phyloP scores from a whole-genome alignment of 352 stramenopile genomes.

The Pythium insidiosum region DNA sequence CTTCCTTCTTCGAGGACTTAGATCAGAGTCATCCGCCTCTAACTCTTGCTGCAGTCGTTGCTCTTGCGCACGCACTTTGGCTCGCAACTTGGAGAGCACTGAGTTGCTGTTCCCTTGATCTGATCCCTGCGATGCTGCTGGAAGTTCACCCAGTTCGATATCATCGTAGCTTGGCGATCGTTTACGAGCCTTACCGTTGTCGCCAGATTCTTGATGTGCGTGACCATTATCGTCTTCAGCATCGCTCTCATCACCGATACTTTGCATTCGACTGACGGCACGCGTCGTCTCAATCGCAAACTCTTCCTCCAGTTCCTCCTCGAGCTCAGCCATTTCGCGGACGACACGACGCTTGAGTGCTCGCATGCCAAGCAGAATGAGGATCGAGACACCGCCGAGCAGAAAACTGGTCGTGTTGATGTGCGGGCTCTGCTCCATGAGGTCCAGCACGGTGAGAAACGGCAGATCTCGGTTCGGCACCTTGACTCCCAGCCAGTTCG shows the following conservation, averaged over 20 bases:
- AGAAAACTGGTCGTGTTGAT: conserved; percentile 67
- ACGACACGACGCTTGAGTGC: conserved; percentile 37
- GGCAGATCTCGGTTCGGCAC: conserved; percentile 40
- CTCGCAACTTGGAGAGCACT: too few relatives aligned
- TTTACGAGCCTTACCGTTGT: neutral
- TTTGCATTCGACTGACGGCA: conserved; percentile 17
- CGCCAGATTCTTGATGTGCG: conserved; percentile 1
- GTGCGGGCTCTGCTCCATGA: conserved; percentile 49
- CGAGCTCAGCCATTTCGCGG: conserved; percentile 22
- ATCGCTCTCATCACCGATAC: conserved; percentile 9
- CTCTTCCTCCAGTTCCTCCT: conserved; percentile 30
- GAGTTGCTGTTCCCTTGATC: too few relatives aligned
- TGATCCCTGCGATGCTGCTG: too few relatives aligned
- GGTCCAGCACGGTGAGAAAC: conserved; percentile 47
- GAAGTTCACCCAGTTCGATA: conserved; percentile 10
- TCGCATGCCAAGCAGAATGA: conserved; percentile 39
- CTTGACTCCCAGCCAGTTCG: conserved; percentile 77
- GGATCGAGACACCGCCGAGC: conserved; percentile 46
- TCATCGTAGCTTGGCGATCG: conserved; percentile 19
- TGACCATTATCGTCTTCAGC: conserved; percentile 15
- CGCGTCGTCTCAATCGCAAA: conserved; percentile 38
- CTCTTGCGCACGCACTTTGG: neutral
- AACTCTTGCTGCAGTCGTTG: conserved; percentile 8
- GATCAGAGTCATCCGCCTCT: conserved; percentile 19
- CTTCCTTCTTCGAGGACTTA: too few relatives aligned